Evolutionary conservation across 1,284 basidiomycete genomes (phyloP), one percentile per base, ranked within the genome.

Genomic region (Vanrija sp.): DNA sequence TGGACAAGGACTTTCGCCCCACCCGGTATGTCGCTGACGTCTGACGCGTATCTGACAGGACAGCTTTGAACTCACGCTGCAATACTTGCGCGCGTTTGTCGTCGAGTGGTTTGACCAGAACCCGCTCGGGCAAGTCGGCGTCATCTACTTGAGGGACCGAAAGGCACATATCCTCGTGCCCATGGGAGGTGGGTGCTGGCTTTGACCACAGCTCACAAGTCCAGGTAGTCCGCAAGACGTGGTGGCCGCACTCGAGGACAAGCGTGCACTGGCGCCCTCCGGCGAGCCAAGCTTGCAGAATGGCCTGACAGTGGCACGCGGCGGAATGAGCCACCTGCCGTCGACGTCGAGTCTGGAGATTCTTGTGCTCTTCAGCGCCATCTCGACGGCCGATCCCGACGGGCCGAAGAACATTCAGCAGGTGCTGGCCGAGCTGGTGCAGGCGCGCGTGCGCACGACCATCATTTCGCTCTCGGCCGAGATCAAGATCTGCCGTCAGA

Each of bases 21-120:
- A 93, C 88, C 18, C 82, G 95, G 75, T 75, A 25, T 39, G 7
- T 10, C n/a, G 10, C 12, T 31, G 19, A 16, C 24, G 15, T 39
- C 6, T 19, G 10, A n/a, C 51, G 22, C 12, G 6, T 31, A 2
- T 31, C 9, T 31, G 12, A 31, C 31, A 31, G 41, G 6, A 0
- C 46, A 75, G 75, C 51, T 92, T 93, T 62, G 90, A 96, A 66
- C 77, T 98, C 41, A 87, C 86, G 59, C 77, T 98, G 38, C 86
- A 92, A 66, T 95, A 94, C 68, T 83, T 91, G 16, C 83, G 89
- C 51, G 87, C 91, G 60, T 98, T 98, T 64, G 83, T 98, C 20
- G 80, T 83, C 8, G 95, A 99, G 72, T 99, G 95, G 90, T 99
- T 98, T 75, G 96, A 99, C 76, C 96, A 98, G 77, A 99, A 99